Base-by-base conservation (phyloP, 192 early-diverging fungal genomes). In the Coemansia sp. region DNA sequence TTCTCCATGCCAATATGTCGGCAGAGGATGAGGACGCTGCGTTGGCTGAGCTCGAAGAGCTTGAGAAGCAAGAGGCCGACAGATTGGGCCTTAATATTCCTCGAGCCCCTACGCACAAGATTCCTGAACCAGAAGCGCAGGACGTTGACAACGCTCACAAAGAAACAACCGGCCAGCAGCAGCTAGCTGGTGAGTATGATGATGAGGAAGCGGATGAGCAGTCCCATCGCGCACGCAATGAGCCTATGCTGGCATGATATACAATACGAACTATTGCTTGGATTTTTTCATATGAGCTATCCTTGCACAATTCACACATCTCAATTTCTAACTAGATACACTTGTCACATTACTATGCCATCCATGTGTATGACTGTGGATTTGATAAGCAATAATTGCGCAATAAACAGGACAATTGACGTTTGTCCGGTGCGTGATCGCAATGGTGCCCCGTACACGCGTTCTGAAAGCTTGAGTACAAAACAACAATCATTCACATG, bases 11-110 rank as follows among this genome's bases (percentile, higher is more conserved):
- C n/a, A 84, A 86, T 33, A 84, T 98, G 44, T 88, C 93, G 15
- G 78, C 78, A 4, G 91, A 94, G 23, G 96, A 96, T 69, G 94
- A 96, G 57, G 93, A 94, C 44, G 92, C 92, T 7, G 92, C 95
- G 39, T 76, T 91, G 75, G 71, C 72, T 21, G 93, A 98, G 81
- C 81, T 98, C 35, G 93, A 92, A 41, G 77, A 77, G 76, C 78
- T 94, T 20, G 76, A 86, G 63, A 77, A 68, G 26, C 71, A 77
- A 53, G 77, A 78, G 43, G 56, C 65, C 4, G 76, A 75, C 38
- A 68, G 62, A 30, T 24, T 73, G 49, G 45, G 39, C 26, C 69
- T 83, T 6, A 43, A 43, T 10, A 38, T 83, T 41, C 81, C 76
- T 21, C 70, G 62, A 16, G 81, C 64, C 15, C 76, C 81, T 7